These are phyloP conservation scores for Aureobasidium pullulans DNA, from an alignment of 2,329 filamentous ascomycete genomes.

Conservation along the genomic window DNA sequence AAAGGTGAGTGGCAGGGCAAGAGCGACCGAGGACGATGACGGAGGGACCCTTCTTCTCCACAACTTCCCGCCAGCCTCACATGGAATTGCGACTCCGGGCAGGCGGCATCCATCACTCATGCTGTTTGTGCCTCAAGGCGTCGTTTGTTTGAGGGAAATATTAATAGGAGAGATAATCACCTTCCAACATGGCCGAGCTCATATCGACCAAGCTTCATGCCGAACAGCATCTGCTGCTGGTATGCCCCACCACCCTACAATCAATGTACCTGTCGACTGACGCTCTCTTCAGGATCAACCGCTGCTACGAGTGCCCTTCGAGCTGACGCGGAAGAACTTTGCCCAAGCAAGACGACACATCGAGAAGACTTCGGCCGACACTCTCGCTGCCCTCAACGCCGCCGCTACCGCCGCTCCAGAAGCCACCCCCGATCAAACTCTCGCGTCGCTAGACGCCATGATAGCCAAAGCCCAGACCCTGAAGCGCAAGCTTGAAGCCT, in stretches of 20 bases:
- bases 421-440: slow-evolving; percentile 20
- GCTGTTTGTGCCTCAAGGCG: background rate
- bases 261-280: background rate
- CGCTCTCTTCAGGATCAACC: slow-evolving; percentile 69
- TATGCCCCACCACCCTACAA: slow-evolving; percentile 28
- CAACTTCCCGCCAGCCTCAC: too few relatives aligned
- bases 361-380: slow-evolving; percentile 53
- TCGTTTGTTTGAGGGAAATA: background rate
- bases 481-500: slow-evolving; percentile 74
- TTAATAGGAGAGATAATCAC: background rate
- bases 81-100: too few relatives aligned
- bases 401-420: slow-evolving; percentile 52
- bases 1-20: too few relatives aligned
- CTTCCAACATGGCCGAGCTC: slow-evolving; percentile 35
- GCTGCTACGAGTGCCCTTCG: slow-evolving; percentile 83
- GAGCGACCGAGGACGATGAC: too few relatives aligned
- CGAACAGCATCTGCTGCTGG: slow-evolving; percentile 67
- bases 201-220: slow-evolving; percentile 62
- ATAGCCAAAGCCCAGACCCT: slow-evolving; percentile 75
- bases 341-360: slow-evolving; percentile 72
- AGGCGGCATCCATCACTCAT: background rate
- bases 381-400: slow-evolving; percentile 29
- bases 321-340: slow-evolving; percentile 90
- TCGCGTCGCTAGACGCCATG: slow-evolving; percentile 77
- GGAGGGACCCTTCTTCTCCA: too few relatives aligned